Conservation (phyloP, 805 yeast genomes). For the Yamadazyma sp. region DNA sequence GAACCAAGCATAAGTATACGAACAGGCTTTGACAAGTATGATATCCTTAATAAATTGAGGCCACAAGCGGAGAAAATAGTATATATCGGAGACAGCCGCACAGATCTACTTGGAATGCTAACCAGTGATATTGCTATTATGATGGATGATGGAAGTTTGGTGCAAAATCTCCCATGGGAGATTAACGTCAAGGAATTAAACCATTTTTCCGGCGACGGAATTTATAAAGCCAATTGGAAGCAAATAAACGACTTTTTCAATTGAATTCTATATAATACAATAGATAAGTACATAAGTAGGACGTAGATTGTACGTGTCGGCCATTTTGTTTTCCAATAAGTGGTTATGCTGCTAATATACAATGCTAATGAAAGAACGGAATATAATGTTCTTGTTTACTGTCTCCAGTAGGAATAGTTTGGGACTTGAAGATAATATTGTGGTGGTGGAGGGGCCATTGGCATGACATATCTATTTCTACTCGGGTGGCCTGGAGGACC, state of each 20-base stretch:
- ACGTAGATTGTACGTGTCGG: no score
- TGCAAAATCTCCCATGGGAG: slow-evolving; percentile 18
- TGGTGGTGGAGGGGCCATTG: slow-evolving; percentile 14
- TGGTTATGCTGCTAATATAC: slow-evolving; percentile 6
- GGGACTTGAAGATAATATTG: slow-evolving; percentile 8
- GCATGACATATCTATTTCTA: slow-evolving; percentile 9
- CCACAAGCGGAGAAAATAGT: slow-evolving; percentile 20
- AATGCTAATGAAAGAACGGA: slow-evolving; percentile 4
- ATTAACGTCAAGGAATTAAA: slow-evolving; percentile 4
- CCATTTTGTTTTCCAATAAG: no score
- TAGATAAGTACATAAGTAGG: slow-evolving; percentile 1
- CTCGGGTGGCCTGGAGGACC: slow-evolving; percentile 21
- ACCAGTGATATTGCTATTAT: slow-evolving; percentile 49
- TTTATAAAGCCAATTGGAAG: slow-evolving; percentile 7
- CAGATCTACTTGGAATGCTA: slow-evolving; percentile 54
- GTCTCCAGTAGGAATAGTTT: slow-evolving; percentile 10
- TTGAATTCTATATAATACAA: slow-evolving; percentile 9
- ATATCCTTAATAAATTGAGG: slow-evolving; percentile 16
- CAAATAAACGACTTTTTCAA: slow-evolving; percentile 7
- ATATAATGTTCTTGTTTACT: not conserved
- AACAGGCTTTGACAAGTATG: slow-evolving; percentile 55
- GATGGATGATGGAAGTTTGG: slow-evolving; percentile 38
- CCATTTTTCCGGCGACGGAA: not conserved
- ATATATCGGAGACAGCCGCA: slow-evolving; percentile 64
- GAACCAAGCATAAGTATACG: slow-evolving; percentile 28